Conservation (phyloP, 2,329 filamentous ascomycete species). For the Nannizziopsis barbatae region DNA sequence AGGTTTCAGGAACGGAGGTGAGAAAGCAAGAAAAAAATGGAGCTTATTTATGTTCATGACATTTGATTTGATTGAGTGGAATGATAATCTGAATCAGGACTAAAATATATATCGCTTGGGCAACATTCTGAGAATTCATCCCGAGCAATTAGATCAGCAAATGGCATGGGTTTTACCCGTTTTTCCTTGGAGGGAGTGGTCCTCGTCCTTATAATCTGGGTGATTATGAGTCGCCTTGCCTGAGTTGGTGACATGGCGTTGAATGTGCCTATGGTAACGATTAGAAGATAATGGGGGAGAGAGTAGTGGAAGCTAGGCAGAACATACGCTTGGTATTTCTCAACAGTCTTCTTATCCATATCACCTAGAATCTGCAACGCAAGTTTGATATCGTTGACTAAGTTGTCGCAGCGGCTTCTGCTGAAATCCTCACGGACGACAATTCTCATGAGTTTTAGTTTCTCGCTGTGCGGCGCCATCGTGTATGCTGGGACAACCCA, state of each 20-base stretch:
- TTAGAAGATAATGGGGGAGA: not conserved
- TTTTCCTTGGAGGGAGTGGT: conserved; percentile 81
- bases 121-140: no score
- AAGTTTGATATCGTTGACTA: conserved; percentile 68
- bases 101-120: no score
- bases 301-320: not conserved
- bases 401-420: conserved; percentile 64
- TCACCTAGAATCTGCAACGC: conserved; percentile 59
- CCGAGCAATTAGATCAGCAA: conserved; percentile 47
- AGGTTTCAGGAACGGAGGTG: no score
- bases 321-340: conserved; percentile 55
- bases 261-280: conserved; percentile 36
- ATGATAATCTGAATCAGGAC: no score
- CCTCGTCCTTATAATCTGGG: conserved; percentile 54
- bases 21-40: no score
- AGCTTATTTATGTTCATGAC: no score
- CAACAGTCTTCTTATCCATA: conserved; percentile 61
- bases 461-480: conserved; percentile 78
- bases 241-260: conserved; percentile 44
- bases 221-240: conserved; percentile 44
- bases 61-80: no score
- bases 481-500: conserved; percentile 97
- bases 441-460: conserved; percentile 81
- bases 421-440: conserved; percentile 91
- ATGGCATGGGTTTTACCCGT: conserved; percentile 80